Evolutionary conservation across 2,329 filamentous ascomycete species (phyloP), one percentile per base, ranked within the genome.

Genomic region (Helotiales sp.): DNA sequence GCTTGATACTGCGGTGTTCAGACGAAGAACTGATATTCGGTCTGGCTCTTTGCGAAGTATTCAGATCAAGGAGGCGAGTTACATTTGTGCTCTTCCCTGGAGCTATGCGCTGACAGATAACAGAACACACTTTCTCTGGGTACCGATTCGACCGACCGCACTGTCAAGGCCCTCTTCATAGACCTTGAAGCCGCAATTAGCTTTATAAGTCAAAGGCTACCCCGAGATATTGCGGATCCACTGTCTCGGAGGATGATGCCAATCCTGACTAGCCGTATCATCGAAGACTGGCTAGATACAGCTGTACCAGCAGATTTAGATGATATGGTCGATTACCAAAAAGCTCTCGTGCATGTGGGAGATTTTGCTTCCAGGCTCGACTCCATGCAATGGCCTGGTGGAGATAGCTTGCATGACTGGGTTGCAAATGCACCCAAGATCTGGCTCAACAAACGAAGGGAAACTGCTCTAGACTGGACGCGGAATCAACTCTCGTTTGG

Each of bases 391-490:
- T 93, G 90, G 80, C 78, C 80, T 15, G 81, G 81, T 4, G 77
- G 83, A 48, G 76, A 80, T 13, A 83, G 87, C 30, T 75, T 99
- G 34, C 79, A 83, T 44, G 85, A 90, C 24, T 99, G 95, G 93
- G 86, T 91, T 0, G 83, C 87, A 38, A 86, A 88, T 60, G 89
- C 91, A 1, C 90, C 92, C 0, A 85, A 85, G 57, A 86, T 91
- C 25, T 99, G 95, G 95, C 81, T 98, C 13, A 84, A 84, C 2
- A 93, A 91, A 70, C 88, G 92, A 63, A 86, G 90, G 67, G 92
- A 96, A 67, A 85, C 82, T 31, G 87, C 91, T 0, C 80, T 99
- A 24, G 88, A 93, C 60, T 81, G 83, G 31, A 85, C 96, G 12
- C 85, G 95, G 24, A 81, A 75, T 19, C 82, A 88, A 46, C 79